These are phyloP conservation scores for Neonectria magnoliae DNA, from an alignment of 2,329 filamentous ascomycete species.

Conservation along the genomic window DNA sequence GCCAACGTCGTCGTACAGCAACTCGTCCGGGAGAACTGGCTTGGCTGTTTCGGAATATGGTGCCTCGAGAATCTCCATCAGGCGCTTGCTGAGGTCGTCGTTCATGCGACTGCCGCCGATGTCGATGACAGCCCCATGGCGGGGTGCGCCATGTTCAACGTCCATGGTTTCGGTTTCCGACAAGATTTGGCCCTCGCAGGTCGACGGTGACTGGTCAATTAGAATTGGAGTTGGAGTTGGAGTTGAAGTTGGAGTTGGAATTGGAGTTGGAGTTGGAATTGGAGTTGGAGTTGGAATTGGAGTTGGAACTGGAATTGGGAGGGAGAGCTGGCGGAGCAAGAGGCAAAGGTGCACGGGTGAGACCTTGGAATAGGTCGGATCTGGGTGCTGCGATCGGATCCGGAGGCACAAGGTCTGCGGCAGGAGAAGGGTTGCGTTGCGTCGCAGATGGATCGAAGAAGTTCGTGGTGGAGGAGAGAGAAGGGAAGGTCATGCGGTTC, in stretches of 20 bases:
- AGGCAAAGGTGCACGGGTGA: not conserved
- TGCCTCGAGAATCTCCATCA: slow-evolving; percentile 41
- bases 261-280: not conserved
- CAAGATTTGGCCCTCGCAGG: not conserved
- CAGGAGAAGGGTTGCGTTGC: slow-evolving; percentile 16
- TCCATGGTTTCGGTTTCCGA: slow-evolving; percentile 26
- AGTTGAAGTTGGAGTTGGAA: not conserved
- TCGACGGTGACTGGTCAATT: not conserved
- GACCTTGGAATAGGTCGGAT: not conserved
- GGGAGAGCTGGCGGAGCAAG: slow-evolving; percentile 1
- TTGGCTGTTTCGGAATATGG: slow-evolving; percentile 37
- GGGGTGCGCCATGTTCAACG: slow-evolving; percentile 26
- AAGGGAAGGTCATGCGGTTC: slow-evolving; percentile 29
- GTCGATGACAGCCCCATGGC: slow-evolving; percentile 49
- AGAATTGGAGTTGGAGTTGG: too few species aligned
- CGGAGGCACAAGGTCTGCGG: not conserved
- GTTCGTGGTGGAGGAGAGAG: slow-evolving; percentile 26
- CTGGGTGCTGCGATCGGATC: not conserved
- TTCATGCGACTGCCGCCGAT: slow-evolving; percentile 52
- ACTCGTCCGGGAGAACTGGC: slow-evolving; percentile 51
- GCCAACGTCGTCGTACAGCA: slow-evolving; percentile 52
- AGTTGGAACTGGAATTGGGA: not conserved
- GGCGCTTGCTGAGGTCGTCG: slow-evolving; percentile 39
- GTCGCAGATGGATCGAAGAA: slow-evolving; percentile 20
- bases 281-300: not conserved